Base-by-base conservation (phyloP, 169 alveolate genomes). In the Eimeria sp. region DNA sequence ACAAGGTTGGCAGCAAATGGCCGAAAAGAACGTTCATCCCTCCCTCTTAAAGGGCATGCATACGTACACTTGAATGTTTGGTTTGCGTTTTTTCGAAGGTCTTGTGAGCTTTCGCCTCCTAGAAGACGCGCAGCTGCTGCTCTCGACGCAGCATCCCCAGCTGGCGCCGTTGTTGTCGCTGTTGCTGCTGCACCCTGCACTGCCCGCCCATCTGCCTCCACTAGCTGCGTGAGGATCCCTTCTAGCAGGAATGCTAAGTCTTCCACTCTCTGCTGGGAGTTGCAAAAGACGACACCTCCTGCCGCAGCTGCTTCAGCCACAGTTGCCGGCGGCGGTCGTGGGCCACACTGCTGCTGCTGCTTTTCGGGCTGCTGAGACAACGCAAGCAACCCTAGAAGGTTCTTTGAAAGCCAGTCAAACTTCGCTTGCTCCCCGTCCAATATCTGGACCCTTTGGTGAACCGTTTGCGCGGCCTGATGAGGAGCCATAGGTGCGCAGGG, bases 51-150 rank as follows among this genome's bases (percentile, higher is more conserved):
- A 74, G 30, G n/a, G 30, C 54, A 74, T 16, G 30, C 54, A 74
- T 16, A 62, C 95, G 66, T 78, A 91, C 96, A 91, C 56, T 62
- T 91, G 96, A 91, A 91, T 1, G 96, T 78, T 62, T 91, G 96
- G 40, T 91, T 71, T 33, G 91, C 87, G 85, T 78, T 91, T 64
- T 52, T 91, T 33, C 62, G 66, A 89, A 91, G 71, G 43, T 77
- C 85, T 40, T 58, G 91, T 23, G 77, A 68, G 54, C n/a, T 56
- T 23, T 91, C 96, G 76, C 77, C 49, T 20, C 85, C 54, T 49
- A 91, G 74, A 37, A 91, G 91, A 25, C 96, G 90, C 27, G 96
- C 96, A 46, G 96, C 96, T 27, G 96, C 96, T 18, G 96, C 96
- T 49, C 89, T 77, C 20, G 96, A 77, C 1, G 85, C 80, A 33